Evolutionary conservation across 768 basidiomycete genomes (phyloP).

Genomic region (Rhodotorula paludigena): DNA sequence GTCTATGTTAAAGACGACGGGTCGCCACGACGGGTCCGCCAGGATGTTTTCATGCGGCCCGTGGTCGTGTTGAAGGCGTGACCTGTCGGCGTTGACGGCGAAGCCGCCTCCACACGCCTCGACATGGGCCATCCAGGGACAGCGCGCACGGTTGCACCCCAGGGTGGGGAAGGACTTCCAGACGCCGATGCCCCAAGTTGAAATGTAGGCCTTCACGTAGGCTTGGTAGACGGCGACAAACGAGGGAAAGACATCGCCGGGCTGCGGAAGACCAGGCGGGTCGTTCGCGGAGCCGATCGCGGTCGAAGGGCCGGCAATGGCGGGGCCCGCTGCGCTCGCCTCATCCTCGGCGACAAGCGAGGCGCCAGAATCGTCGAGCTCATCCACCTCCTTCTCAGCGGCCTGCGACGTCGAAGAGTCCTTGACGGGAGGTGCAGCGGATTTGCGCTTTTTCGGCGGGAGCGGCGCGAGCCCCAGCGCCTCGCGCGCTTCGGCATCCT

Average conservation of each 20-base stretch:
- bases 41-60: neutral
- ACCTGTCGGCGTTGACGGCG: neutral
- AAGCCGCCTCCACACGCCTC: neutral
- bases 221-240: neutral
- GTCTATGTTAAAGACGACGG: neutral
- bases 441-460: too few species aligned
- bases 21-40: neutral
- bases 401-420: too few species aligned
- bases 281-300: too few species aligned
- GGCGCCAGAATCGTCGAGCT: too few species aligned
- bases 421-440: too few species aligned
- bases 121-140: neutral
- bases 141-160: neutral
- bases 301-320: too few species aligned
- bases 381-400: too few species aligned
- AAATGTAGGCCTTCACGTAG: neutral
- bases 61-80: neutral
- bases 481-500: too few species aligned
- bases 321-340: too few species aligned
- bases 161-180: neutral
- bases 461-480: too few species aligned
- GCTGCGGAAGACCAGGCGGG: neutral
- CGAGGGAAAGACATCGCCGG: neutral
- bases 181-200: neutral
- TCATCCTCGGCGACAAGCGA: too few species aligned